Conservation (phyloP, 495 filamentous ascomycete genomes). For the Immersiella caudata region DNA sequence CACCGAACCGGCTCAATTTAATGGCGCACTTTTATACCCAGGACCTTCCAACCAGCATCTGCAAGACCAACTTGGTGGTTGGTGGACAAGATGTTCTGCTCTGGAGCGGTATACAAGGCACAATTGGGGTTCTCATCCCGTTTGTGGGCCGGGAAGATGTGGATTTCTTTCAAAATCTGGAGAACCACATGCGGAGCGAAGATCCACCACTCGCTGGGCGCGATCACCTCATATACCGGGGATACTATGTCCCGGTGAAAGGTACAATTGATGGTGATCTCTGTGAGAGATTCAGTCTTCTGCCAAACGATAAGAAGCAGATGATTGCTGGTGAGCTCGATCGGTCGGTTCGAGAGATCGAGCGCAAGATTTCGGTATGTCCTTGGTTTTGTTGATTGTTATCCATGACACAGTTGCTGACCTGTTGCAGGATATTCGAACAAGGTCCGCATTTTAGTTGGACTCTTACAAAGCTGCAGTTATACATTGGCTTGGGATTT, state of each 20-base stretch:
- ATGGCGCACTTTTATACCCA: conserved; percentile 88
- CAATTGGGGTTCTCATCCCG: conserved; percentile 87
- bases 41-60: conserved; percentile 87
- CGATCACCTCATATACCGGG: conserved; percentile 91
- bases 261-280: conserved; percentile 97
- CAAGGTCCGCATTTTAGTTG: conserved; percentile 76
- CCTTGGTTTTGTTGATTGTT: not conserved
- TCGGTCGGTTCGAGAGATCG: conserved; percentile 85
- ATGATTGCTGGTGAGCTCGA: conserved; percentile 94
- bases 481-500: conserved; percentile 6
- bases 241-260: conserved; percentile 98
- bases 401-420: conserved; percentile 25
- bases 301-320: conserved; percentile 84
- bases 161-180: conserved; percentile 94
- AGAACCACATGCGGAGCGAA: conserved; percentile 80
- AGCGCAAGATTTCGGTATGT: conserved; percentile 90
- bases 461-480: not conserved
- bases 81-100: conserved; percentile 90
- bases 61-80: conserved; percentile 86
- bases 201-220: conserved; percentile 85
- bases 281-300: conserved; percentile 83
- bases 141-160: conserved; percentile 90
- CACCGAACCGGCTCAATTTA: conserved; percentile 78
- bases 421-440: conserved; percentile 73
- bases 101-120: conserved; percentile 94